These are phyloP conservation scores for Massarina eburnea DNA, from an alignment of 2,329 filamentous ascomycete genomes.

Conservation along the genomic window DNA sequence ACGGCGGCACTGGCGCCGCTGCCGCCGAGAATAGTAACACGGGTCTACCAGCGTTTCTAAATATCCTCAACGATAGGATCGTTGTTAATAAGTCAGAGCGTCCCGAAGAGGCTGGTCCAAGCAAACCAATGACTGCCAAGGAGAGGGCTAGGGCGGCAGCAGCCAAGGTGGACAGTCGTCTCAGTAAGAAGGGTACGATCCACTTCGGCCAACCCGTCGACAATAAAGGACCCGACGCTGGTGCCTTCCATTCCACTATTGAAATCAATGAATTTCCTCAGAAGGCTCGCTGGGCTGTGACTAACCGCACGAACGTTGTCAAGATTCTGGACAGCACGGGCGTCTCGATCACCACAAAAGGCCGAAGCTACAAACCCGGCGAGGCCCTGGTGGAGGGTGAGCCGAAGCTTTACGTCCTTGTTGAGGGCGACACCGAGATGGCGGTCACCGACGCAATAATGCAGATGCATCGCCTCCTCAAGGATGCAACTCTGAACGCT, in stretches of 20 bases:
- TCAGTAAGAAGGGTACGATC: conserved; percentile 86
- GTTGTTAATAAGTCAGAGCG: conserved; percentile 71
- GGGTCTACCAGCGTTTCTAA: conserved; percentile 34
- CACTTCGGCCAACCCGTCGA: conserved; percentile 93
- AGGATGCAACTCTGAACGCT: conserved; percentile 86
- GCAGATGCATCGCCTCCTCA: conserved; percentile 83
- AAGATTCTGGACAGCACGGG: conserved; percentile 96
- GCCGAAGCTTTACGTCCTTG: conserved; percentile 96
- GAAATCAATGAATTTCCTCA: conserved; percentile 99
- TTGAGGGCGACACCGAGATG: conserved; percentile 94
- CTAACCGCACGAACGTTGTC: conserved; percentile 95
- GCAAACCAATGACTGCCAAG: conserved; percentile 62
- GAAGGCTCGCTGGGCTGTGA: conserved; percentile 97
- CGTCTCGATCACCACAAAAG: conserved; percentile 96
- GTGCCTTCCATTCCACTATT: conserved; percentile 92
- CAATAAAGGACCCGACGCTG: conserved; percentile 96
- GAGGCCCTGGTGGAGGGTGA: conserved; percentile 72
- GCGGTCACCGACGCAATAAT: conserved; percentile 87
- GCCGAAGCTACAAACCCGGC: conserved; percentile 80
- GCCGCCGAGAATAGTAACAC: conserved; percentile 15
- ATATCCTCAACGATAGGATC: conserved; percentile 65
- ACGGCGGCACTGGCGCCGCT: conserved; percentile 31
- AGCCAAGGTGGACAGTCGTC: conserved; percentile 84
- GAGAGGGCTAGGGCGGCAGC: conserved; percentile 90
- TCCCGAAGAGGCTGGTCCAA: conserved; percentile 46